phyloP scores from a whole-genome alignment of 257 asterid species.

The Solanum pinnatisectum region DNA sequence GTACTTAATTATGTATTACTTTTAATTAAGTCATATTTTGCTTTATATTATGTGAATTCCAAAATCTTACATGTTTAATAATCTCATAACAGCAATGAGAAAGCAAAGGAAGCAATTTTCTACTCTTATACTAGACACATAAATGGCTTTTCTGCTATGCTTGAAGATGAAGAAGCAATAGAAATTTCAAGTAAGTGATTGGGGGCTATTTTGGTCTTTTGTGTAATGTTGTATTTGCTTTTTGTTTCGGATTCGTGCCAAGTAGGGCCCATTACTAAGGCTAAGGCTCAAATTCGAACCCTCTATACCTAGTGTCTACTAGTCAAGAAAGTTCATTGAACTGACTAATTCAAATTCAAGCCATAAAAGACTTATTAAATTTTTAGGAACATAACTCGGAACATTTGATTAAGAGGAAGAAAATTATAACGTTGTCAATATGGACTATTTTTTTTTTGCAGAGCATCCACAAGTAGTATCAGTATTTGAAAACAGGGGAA shows the following conservation, averaged over 20 bases:
- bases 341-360: background rate
- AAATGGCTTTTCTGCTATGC: conserved; percentile 95
- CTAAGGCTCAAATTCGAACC: background rate
- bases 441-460: conserved; percentile 2
- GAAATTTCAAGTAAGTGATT: conserved; percentile 49
- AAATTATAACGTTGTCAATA: background rate
- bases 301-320: background rate
- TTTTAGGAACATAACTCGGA: background rate
- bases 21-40: background rate
- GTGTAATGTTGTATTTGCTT: background rate
- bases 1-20: background rate
- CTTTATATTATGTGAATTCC: background rate
- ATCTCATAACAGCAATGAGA: conserved; percentile 29
- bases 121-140: conserved; percentile 80
- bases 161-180: conserved; percentile 57
- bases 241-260: background rate
- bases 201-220: background rate
- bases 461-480: conserved; percentile 73
- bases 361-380: accelerated
- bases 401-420: background rate
- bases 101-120: conserved; percentile 65
- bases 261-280: background rate
- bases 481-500: conserved; percentile 69
- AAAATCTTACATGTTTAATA: background rate
- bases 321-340: background rate